A percentile compares a stretch with the other conserved stretches of the same genome.
These are phyloP conservation scores for Bretziella fagacearum DNA, from an alignment of 2,329 filamentous ascomycete genomes.

Conservation along the genomic window DNA sequence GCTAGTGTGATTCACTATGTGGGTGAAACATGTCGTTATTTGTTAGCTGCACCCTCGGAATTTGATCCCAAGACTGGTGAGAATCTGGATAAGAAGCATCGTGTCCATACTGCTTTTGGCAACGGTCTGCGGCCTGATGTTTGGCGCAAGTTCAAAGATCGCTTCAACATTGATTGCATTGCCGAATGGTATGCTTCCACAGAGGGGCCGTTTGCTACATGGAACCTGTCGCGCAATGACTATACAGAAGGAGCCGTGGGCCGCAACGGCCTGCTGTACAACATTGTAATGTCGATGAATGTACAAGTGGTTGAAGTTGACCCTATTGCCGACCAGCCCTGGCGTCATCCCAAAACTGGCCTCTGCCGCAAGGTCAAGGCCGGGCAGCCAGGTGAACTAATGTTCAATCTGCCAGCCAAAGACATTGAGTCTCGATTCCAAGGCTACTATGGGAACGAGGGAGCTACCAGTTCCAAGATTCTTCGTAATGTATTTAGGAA, in stretches of 20 bases:
- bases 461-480: slow-evolving; percentile 57
- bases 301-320: slow-evolving; percentile 53
- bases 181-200: slow-evolving; percentile 71
- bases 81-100: slow-evolving; percentile 54
- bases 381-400: slow-evolving; percentile 57
- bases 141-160: slow-evolving; percentile 67
- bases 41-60: slow-evolving; percentile 49
- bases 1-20: slow-evolving; percentile 76
- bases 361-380: slow-evolving; percentile 42
- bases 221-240: slow-evolving; percentile 58
- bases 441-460: slow-evolving; percentile 62
- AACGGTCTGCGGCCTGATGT: slow-evolving; percentile 76
- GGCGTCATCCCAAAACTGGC: slow-evolving; percentile 50
- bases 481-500: slow-evolving; percentile 54
- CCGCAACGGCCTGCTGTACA: slow-evolving; percentile 46
- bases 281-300: slow-evolving; percentile 32
- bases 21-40: slow-evolving; percentile 71
- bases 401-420: slow-evolving; percentile 50
- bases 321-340: slow-evolving; percentile 48
- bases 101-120: slow-evolving; percentile 59
- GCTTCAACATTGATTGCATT: slow-evolving; percentile 58
- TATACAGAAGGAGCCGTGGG: slow-evolving; percentile 65
- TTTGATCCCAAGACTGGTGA: slow-evolving; percentile 46
- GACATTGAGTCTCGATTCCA: slow-evolving; percentile 53
- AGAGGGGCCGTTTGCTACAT: slow-evolving; percentile 51